These are phyloP conservation scores for Fermentozyma sake DNA, from an alignment of 1,139 yeast genomes.

Conservation along the genomic window DNA sequence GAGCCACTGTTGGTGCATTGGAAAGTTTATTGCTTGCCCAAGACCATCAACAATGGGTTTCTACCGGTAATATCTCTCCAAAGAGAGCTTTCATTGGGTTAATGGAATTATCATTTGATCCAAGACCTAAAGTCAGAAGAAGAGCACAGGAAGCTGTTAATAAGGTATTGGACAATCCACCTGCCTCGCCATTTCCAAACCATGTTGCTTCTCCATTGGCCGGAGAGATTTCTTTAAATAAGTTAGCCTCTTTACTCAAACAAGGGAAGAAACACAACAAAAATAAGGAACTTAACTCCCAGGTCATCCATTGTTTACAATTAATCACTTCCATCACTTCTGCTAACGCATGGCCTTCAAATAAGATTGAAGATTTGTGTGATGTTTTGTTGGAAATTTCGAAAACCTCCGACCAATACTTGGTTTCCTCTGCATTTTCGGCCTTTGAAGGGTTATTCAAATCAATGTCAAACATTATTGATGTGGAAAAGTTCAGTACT, in stretches of 20 bases:
- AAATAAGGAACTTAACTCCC: constrained; percentile 47
- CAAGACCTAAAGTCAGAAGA: constrained; percentile 93
- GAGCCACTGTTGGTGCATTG: constrained; percentile 81
- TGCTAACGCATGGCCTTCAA: constrained; percentile 78
- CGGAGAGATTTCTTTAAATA: constrained; percentile 63
- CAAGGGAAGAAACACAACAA: constrained; percentile 28
- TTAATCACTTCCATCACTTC: constrained; percentile 63
- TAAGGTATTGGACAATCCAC: constrained; percentile 60
- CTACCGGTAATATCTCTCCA: constrained; percentile 60
- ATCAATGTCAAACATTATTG: constrained; percentile 65
- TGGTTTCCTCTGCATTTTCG: constrained; percentile 75
- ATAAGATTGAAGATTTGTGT: constrained; percentile 67
- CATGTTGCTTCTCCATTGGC: constrained; percentile 73
- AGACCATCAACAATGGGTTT: constrained; percentile 70
- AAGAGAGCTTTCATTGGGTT: constrained; percentile 78
- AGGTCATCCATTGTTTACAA: constrained; percentile 73
- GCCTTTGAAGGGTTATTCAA: constrained; percentile 84
- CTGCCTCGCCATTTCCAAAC: constrained; percentile 73
- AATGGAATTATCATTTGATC: constrained; percentile 75
- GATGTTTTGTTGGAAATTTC: constrained; percentile 72
- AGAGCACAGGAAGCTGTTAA: constrained; percentile 86
- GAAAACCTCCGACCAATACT: constrained; percentile 77
- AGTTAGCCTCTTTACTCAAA: constrained; percentile 43
- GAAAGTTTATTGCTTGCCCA: constrained; percentile 79
- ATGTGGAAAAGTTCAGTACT: constrained; percentile 55